Percentiles rank a stretch among this genome's conserved stretches.
Evolutionary conservation across 2,329 filamentous ascomycete genomes (phyloP).

Genomic region (Botrytis deweyae): DNA sequence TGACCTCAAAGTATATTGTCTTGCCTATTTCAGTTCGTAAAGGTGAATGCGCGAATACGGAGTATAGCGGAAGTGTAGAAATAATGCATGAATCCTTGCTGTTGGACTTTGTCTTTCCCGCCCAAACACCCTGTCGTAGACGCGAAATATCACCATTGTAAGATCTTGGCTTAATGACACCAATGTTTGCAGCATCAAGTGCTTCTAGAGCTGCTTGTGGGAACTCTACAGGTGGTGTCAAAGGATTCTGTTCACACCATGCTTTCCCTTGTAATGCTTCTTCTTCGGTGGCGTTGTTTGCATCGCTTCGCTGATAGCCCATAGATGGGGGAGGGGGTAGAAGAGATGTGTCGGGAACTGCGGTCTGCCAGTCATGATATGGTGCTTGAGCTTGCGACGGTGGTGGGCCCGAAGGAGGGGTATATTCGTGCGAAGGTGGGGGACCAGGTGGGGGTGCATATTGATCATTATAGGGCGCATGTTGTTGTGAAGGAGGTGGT

Average conservation of each 20-base stretch:
- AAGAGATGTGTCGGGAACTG: conserved; percentile 70
- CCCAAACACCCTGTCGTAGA: conserved; percentile 53
- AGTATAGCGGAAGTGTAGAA: conserved; percentile 68
- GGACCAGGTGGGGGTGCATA: conserved; percentile 29
- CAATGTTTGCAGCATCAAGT: conserved; percentile 53
- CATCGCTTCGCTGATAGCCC: conserved; percentile 62
- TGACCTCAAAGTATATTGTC: conserved; percentile 71
- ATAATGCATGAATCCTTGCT: conserved; percentile 64
- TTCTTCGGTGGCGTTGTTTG: conserved; percentile 65
- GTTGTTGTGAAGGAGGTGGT: conserved; percentile 32
- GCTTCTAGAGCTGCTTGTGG: conserved; percentile 48
- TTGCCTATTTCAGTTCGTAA: conserved; percentile 48
- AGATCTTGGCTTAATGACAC: conserved; percentile 51
- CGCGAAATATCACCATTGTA: conserved; percentile 50
- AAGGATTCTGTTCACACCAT: conserved; percentile 63
- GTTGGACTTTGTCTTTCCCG: conserved; percentile 43
- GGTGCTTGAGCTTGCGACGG: conserved; percentile 36
- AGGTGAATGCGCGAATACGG: conserved; percentile 58
- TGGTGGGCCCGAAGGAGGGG: conserved; percentile 43
- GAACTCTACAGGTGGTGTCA: conserved; percentile 54
- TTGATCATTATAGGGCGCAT: conserved; percentile 31
- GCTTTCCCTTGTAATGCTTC: conserved; percentile 63
- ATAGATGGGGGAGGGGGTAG: conserved; percentile 72
- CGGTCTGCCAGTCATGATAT: conserved; percentile 67
- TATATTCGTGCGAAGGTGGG: conserved; percentile 42